Conservation (phyloP, 345 rosid genomes). For the Sonneratia alba region DNA sequence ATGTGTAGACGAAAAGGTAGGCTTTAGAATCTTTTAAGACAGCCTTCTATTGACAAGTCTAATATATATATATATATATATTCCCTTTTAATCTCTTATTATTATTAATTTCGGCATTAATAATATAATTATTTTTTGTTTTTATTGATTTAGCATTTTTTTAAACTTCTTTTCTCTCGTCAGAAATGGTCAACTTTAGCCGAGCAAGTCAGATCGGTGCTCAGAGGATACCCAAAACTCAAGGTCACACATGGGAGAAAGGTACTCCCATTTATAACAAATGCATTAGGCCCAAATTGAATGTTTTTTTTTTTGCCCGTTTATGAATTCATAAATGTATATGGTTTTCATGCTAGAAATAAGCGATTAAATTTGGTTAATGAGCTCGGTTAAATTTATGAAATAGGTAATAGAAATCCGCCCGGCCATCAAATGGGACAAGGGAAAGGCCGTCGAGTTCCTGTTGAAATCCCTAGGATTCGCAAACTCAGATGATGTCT, state of each 20-base stretch:
- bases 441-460: constrained; percentile 87
- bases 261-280: constrained; percentile 25
- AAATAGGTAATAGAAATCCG: constrained; percentile 74
- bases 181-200: constrained; percentile 73
- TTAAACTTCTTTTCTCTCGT: neutral
- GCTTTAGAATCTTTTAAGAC: neutral
- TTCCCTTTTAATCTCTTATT: too few species aligned
- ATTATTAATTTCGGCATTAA: too few species aligned
- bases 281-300: too few species aligned
- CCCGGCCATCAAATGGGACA: constrained; percentile 97
- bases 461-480: constrained; percentile 66
- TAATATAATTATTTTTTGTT: too few species aligned
- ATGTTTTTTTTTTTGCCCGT: too few species aligned
- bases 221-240: constrained; percentile 58
- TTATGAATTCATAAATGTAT: too few species aligned
- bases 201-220: constrained; percentile 50
- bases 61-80: too few species aligned
- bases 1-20: constrained; percentile 80
- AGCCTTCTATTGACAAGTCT: too few species aligned
- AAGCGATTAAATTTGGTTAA: too few species aligned
- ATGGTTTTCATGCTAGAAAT: too few species aligned
- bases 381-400: too few species aligned
- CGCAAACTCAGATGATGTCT: constrained; percentile 50
- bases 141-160: too few species aligned
- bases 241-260: constrained; percentile 68